Evolutionary conservation across 306 rosid species (phyloP).

Genomic region (Castanea crenata): DNA sequence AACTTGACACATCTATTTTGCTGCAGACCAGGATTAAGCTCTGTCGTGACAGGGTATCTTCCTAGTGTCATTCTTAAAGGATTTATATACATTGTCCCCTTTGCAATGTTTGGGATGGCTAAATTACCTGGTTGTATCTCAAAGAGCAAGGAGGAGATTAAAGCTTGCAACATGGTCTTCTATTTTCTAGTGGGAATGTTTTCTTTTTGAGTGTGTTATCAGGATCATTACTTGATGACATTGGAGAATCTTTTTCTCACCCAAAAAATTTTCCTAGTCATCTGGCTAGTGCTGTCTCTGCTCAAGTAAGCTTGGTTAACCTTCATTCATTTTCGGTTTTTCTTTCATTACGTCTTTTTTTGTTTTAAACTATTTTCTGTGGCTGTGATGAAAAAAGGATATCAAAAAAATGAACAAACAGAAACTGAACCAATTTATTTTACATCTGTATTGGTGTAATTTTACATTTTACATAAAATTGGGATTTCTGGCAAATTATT

Average conservation of each 20-base stretch:
- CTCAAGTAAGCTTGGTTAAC: constrained; percentile 59
- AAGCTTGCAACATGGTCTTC: constrained; percentile 93
- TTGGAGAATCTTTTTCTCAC: constrained; percentile 63
- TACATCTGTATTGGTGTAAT: not conserved
- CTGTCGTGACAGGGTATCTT: constrained; percentile 80
- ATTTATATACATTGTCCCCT: constrained; percentile 76
- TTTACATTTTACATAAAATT: not conserved
- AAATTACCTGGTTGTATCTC: constrained; percentile 78
- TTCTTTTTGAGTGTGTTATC: constrained; percentile 84
- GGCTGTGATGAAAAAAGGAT: not conserved
- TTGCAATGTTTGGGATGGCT: constrained; percentile 83
- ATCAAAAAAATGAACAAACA: not conserved
- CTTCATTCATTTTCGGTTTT: constrained; percentile 6
- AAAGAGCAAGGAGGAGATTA: constrained; percentile 87
- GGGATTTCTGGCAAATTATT: not conserved
- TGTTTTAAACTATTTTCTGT: not conserved
- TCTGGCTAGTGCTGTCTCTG: constrained; percentile 74
- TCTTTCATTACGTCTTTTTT: not conserved
- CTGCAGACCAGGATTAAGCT: constrained; percentile 87
- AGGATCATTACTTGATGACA: constrained; percentile 80
- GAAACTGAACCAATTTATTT: not conserved
- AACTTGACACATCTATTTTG: constrained; percentile 18
- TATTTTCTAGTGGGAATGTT: constrained; percentile 90
- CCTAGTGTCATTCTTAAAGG: constrained; percentile 82
- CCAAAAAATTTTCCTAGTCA: constrained; percentile 67